These are phyloP conservation scores for Paramecium tetraurelia DNA, from an alignment of 73 alveolate genomes.

Conservation along the genomic window DNA sequence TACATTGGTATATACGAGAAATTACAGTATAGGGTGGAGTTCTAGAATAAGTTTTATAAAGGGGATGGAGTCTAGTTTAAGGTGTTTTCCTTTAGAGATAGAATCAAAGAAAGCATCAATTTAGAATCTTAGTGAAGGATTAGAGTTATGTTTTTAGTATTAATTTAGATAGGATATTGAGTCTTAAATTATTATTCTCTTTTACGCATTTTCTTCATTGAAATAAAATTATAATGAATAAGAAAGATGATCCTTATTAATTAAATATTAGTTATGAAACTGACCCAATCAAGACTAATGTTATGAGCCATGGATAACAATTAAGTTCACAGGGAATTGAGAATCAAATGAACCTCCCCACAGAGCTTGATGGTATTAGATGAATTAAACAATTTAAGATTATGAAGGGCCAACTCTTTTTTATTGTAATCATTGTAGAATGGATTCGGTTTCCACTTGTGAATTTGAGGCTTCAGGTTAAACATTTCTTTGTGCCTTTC, in stretches of 20 bases:
- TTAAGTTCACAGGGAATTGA: neutral
- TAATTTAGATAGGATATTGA: neutral
- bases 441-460: neutral
- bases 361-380: neutral
- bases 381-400: neutral
- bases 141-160: neutral
- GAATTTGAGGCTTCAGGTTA: neutral
- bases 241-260: neutral
- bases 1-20: conserved; percentile 81
- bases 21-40: conserved; percentile 76
- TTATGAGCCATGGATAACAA: neutral
- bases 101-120: neutral
- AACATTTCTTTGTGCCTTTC: neutral
- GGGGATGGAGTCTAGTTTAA: conserved; percentile 83
- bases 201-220: neutral
- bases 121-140: neutral
- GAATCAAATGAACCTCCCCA: neutral
- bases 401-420: conserved; percentile 41
- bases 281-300: neutral
- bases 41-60: conserved; percentile 88
- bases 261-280: neutral
- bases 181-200: neutral
- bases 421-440: neutral
- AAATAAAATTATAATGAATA: neutral
- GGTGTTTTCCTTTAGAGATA: conserved; percentile 72